These are phyloP conservation scores for Lenwebbia sp. DNA, from an alignment of 345 rosid species.

Conservation along the genomic window DNA sequence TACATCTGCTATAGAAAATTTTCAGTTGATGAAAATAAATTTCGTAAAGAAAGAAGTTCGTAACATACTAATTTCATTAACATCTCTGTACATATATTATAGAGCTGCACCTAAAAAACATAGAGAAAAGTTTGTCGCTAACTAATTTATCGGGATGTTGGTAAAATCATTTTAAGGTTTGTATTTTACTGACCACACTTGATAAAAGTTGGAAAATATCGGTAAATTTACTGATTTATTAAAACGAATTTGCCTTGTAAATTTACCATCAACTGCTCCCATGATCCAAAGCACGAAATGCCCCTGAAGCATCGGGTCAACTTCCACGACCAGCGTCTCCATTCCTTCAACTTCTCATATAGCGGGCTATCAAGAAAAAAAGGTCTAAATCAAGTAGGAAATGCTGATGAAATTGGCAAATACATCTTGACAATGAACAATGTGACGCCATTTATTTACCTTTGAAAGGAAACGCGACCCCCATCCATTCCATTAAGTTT, in stretches of 20 bases:
- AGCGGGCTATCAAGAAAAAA: too few relatives aligned
- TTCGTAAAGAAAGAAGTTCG: background rate
- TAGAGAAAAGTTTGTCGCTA: background rate
- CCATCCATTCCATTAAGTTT: background rate
- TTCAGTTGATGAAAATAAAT: background rate
- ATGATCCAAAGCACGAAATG: background rate
- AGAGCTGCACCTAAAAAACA: background rate
- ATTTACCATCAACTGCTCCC: rapidly evolving
- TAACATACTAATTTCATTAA: too few relatives aligned
- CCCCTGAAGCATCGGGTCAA: background rate
- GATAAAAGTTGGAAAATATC: background rate
- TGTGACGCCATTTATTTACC: too few relatives aligned
- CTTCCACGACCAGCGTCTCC: background rate
- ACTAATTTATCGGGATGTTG: background rate
- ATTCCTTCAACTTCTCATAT: background rate
- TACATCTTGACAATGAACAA: too few relatives aligned
- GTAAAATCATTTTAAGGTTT: background rate
- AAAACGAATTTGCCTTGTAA: background rate
- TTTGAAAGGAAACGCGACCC: background rate
- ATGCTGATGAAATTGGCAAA: too few relatives aligned
- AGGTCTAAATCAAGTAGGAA: too few relatives aligned
- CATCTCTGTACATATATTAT: background rate
- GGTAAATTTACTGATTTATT: background rate
- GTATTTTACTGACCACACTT: background rate
- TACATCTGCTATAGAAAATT: too few relatives aligned